Evolutionary conservation across 768 basidiomycete species (phyloP).

Genomic region (Termitomyces sp.): DNA sequence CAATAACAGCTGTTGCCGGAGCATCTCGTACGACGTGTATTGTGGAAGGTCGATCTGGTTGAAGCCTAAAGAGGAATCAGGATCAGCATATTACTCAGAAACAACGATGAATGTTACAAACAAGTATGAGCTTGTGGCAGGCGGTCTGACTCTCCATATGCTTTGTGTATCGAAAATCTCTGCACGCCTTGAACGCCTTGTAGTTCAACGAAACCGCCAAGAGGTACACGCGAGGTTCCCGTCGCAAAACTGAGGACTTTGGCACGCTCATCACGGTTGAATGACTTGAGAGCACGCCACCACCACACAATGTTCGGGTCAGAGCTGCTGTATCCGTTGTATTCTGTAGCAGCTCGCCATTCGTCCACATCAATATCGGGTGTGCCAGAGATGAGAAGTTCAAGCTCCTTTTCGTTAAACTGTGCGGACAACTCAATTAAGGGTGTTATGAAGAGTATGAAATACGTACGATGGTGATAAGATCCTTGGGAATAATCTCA

Average conservation of each 20-base stretch:
- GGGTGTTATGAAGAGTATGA: background rate
- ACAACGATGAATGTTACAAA: slow-evolving; percentile 31
- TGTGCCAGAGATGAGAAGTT: slow-evolving; percentile 92
- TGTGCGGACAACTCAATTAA: slow-evolving; percentile 21
- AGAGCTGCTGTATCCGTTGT: slow-evolving; percentile 81
- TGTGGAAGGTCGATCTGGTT: slow-evolving; percentile 94
- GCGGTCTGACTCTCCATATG: slow-evolving; percentile 81
- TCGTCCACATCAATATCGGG: slow-evolving; percentile 99
- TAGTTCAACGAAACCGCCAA: slow-evolving; percentile 93
- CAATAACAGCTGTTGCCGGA: slow-evolving; percentile 83
- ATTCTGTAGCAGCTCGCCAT: slow-evolving; percentile 90
- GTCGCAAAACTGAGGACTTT: slow-evolving; percentile 98
- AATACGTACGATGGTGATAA: slow-evolving; percentile 81
- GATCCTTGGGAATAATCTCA: slow-evolving; percentile 95
- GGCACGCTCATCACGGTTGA: slow-evolving; percentile 94
- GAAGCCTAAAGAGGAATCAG: slow-evolving; percentile 53
- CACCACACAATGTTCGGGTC: slow-evolving; percentile 99
- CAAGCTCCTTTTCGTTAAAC: slow-evolving; percentile 95
- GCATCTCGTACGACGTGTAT: slow-evolving; percentile 95
- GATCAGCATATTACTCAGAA: slow-evolving; percentile 15
- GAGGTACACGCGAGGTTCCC: slow-evolving; percentile 86
- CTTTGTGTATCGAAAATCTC: slow-evolving; percentile 93
- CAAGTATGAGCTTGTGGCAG: slow-evolving; percentile 91
- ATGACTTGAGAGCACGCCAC: slow-evolving; percentile 98
- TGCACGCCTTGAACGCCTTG: slow-evolving; percentile 94